A percentile compares a stretch with the other conserved stretches of the same genome.
These are phyloP conservation scores for Astragalus glycyphyllos DNA, from an alignment of 306 rosid genomes.

Conservation along the genomic window DNA sequence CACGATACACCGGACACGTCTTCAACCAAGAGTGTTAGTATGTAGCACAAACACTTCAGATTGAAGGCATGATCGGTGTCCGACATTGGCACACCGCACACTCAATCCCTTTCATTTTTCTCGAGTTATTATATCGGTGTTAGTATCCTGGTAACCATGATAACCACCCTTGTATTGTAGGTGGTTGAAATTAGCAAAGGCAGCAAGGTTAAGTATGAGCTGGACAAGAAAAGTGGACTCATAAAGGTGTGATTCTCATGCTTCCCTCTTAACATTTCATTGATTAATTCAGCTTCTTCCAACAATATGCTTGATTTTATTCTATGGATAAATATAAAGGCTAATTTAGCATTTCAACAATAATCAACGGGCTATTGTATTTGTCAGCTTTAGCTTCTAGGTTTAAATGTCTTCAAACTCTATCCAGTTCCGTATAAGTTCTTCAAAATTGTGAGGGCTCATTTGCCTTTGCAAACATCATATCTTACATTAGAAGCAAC, in stretches of 20 bases:
- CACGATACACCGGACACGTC: too few relatives aligned
- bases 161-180: slow-evolving; percentile 36
- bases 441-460: neutral
- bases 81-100: too few relatives aligned
- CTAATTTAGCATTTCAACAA: slow-evolving; percentile 14
- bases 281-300: slow-evolving; percentile 5
- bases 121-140: too few relatives aligned
- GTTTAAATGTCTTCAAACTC: slow-evolving; percentile 18
- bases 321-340: slow-evolving; percentile 1
- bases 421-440: neutral
- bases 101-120: too few relatives aligned
- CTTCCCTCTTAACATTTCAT: slow-evolving; percentile 2
- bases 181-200: slow-evolving; percentile 88
- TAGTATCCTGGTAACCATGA: too few relatives aligned
- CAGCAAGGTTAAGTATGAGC: slow-evolving; percentile 88
- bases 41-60: neutral
- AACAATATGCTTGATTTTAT: neutral
- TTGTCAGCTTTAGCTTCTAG: neutral
- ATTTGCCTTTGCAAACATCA: neutral
- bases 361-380: neutral
- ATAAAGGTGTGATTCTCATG: slow-evolving; percentile 60
- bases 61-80: neutral
- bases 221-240: slow-evolving; percentile 83
- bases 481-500: neutral
- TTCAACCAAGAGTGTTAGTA: too few relatives aligned